Evolutionary conservation across 345 rosid species (phyloP), one percentile per base, ranked within the genome.

Genomic region (Corchorus capsularis): DNA sequence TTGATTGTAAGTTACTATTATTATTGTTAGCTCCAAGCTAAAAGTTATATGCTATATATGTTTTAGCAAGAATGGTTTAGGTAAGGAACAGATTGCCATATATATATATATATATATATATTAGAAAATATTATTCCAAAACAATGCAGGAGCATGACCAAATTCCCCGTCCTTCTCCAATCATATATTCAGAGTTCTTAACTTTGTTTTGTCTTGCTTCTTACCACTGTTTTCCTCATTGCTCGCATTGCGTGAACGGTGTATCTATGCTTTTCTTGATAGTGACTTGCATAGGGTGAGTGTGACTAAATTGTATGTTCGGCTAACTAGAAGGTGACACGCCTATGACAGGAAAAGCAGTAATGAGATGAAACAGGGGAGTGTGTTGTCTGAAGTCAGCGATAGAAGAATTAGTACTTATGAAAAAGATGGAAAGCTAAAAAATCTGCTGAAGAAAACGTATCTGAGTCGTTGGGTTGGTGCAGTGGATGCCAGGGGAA

Each of bases 381-480:
- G 83, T 75, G 67, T 63, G 54, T 68, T 63, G 70, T 34, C 69
- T 5, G 87, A 72, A 74, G 78, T 35, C 55, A 72, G 77, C 50
- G 89, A 80, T 49, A 89, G 72, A 71, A 82, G 86, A 70, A 60
- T 63, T 8, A 68, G 72, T 39, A 68, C 69, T 68, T 69, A 79
- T 62, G 98, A 86, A 78, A 86, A 82, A 77, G 97, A 94, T 56
- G 97, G 97, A 78, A 89, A 86, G 83, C 76, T 95, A 74, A 90
- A 85, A 80, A 90, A 88, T 80, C 79, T 96, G 81, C 83, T 95
- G 74, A 96, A 91, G 83, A 94, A 86, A 82, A 86, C 97, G 69
- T 87, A 92, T 89, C 77, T 96, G 82, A 90, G 72, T 74, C 97
- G 89, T 22, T 94, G 98, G 98, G 83, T 93, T 57, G 89, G 83